A percentile compares a stretch with the other conserved stretches of the same genome.
Conservation (phyloP, 768 basidiomycete genomes). For the Xerocomellus intermedius region DNA sequence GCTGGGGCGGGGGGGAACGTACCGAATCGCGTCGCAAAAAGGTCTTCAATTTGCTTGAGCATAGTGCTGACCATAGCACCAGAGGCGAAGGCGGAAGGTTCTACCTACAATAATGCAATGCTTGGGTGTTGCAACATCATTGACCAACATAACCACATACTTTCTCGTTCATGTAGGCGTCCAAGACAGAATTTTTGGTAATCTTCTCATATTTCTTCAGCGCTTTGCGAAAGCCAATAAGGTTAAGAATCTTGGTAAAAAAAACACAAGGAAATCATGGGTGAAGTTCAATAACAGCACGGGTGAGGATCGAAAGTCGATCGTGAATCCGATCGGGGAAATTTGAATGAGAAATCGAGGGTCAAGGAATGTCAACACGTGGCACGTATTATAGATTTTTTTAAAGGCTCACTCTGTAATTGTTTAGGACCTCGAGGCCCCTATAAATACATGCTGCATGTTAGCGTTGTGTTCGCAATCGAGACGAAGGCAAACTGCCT, state of each 20-base stretch:
- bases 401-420: constrained; percentile 63
- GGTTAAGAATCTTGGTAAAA: constrained; percentile 65
- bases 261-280: neutral
- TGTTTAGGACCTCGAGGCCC: constrained; percentile 79
- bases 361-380: neutral
- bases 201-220: constrained; percentile 84
- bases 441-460: constrained; percentile 34
- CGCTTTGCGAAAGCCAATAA: constrained; percentile 86
- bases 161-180: constrained; percentile 81
- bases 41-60: constrained; percentile 70
- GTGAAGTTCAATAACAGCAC: too few species aligned
- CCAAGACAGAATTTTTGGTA: constrained; percentile 69
- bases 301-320: too few species aligned
- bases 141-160: constrained; percentile 33
- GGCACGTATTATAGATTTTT: neutral
- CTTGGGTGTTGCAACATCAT: neutral
- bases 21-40: constrained; percentile 80
- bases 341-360: neutral
- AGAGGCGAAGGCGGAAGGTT: constrained; percentile 65
- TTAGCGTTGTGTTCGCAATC: constrained; percentile 4
- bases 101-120: constrained; percentile 45
- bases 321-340: too few species aligned
- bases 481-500: neutral
- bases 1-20: constrained; percentile 20
- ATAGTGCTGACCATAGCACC: constrained; percentile 60